Base-by-base conservation (phyloP, 805 yeast species). In the Clavispora vitiphila region DNA sequence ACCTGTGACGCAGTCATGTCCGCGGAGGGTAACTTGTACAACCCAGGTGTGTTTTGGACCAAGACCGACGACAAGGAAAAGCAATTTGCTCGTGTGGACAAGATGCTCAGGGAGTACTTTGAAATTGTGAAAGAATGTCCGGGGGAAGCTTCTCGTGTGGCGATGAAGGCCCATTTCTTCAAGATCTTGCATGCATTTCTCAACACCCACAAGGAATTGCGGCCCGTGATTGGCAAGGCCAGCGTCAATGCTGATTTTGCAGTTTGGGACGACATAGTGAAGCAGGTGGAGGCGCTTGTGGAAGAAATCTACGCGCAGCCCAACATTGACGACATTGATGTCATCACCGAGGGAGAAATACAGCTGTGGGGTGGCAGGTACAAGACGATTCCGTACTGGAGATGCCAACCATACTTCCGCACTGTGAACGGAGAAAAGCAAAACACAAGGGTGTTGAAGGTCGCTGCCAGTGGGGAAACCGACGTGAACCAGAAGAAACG, bases 341-440 rank as follows among this genome's bases (percentile, higher is more conserved):
- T 56, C 4, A 72, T 84, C 1, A 65, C 63, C 0, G 67, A 63
- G 7, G 88, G 89, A 0, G 77, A 74, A 6, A 34, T 56, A 1
- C 79, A 80, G 51, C 56, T 64, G 19, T 84, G 95, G 90, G 96
- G 95, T 37, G 96, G 95, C 1, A 54, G 72, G 11, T 91, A 93
- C 60, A 80, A 80, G 59, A 76, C 73, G 4, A 78, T 91, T 12
- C 98, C 99, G 1, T 89, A 84, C 60, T 91, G 98, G 98, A 76
- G 98, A 55, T 81, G 96, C 50, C 99, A 91, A 64, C 99, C 99
- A 2, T 85, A 86, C 59, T 91, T 91, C 71, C 74, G 99, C 53
- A 81, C 83, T 2, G 96, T 91, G 1, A 77, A 87, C 58, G 98
- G 98, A 18, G 80, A 67, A 42, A 68, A 66, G 47, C 71, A 66